These are phyloP conservation scores for Calonectria hawksworthii DNA, from an alignment of 2,329 filamentous ascomycete species.

Conservation along the genomic window DNA sequence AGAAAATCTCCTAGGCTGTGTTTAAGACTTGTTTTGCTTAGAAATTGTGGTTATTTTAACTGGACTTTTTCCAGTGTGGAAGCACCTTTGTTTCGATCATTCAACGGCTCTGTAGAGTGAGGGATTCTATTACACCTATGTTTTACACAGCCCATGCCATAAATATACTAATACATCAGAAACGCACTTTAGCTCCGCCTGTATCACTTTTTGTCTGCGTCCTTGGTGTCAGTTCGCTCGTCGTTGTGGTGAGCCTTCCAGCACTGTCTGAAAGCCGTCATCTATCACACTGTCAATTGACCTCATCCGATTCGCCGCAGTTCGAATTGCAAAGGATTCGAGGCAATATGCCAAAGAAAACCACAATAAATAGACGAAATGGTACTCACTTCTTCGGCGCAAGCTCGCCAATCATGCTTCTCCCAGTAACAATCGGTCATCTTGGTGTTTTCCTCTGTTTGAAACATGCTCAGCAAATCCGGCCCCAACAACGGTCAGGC, in stretches of 20 bases:
- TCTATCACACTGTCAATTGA: constrained; percentile 65
- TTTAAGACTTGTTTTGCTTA: no score
- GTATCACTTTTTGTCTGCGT: constrained; percentile 58
- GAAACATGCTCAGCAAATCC: constrained; percentile 22
- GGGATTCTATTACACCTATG: neutral
- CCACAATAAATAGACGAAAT: neutral
- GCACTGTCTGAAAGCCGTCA: constrained; percentile 89
- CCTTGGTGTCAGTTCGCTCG: constrained; percentile 82
- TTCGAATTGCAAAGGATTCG: neutral
- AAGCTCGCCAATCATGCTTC: constrained; percentile 95
- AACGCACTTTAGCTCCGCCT: neutral
- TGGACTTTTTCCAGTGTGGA: no score
- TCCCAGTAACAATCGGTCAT: constrained; percentile 97
- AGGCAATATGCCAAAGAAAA: neutral
- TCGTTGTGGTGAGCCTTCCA: constrained; percentile 95
- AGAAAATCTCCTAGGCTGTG: no score
- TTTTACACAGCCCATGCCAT: neutral
- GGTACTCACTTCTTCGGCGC: constrained; percentile 85
- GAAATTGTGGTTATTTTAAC: no score
- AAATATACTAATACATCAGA: neutral
- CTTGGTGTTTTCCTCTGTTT: constrained; percentile 84
- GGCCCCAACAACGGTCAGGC: constrained; percentile 28
- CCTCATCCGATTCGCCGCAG: neutral
- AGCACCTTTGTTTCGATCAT: no score
- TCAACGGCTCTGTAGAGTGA: constrained; percentile 1